phyloP scores from a whole-genome alignment of 208 protist genomes.

The Novymonas esmeraldas region DNA sequence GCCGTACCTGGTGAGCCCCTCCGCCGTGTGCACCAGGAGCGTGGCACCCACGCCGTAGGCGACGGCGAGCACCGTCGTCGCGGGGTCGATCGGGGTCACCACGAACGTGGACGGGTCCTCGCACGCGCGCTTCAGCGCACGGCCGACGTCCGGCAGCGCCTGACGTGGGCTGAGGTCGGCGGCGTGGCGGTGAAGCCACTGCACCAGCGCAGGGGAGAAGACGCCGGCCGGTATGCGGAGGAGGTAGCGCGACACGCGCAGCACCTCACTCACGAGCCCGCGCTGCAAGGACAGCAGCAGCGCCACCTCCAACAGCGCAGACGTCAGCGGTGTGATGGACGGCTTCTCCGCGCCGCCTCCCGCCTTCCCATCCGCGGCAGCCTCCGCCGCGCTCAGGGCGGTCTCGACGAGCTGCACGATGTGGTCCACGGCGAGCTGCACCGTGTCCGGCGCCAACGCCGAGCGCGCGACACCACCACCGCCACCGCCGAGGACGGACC shows the following conservation, averaged over 20 bases:
- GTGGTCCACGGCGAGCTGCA: conserved; percentile 65
- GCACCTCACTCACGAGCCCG: conserved; percentile 68
- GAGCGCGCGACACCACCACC: conserved; percentile 20
- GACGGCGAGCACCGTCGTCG: conserved; percentile 52
- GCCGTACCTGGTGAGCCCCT: conserved; percentile 63
- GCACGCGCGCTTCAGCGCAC: conserved; percentile 50
- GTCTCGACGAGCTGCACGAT: conserved; percentile 54
- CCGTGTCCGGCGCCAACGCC: conserved; percentile 49
- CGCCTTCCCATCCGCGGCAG: background rate
- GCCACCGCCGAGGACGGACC: background rate
- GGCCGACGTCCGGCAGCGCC: conserved; percentile 54
- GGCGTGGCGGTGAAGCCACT: conserved; percentile 59
- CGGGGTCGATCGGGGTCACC: conserved; percentile 39
- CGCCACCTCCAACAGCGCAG: conserved; percentile 66
- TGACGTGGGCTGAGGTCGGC: conserved; percentile 44
- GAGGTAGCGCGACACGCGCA: conserved; percentile 66
- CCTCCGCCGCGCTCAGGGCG: background rate
- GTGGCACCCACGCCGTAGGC: conserved; percentile 48
- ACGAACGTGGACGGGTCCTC: conserved; percentile 61
- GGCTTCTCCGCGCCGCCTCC: background rate
- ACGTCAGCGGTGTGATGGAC: conserved; percentile 9
- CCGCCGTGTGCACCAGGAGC: conserved; percentile 70
- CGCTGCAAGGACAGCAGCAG: conserved; percentile 76
- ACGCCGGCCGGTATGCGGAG: conserved; percentile 41
- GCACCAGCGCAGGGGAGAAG: conserved; percentile 39